Percentiles rank a stretch among this genome's conserved stretches.
These are phyloP conservation scores for Penicillium sp. DNA, from an alignment of 2,329 filamentous ascomycete species.

Conservation along the genomic window DNA sequence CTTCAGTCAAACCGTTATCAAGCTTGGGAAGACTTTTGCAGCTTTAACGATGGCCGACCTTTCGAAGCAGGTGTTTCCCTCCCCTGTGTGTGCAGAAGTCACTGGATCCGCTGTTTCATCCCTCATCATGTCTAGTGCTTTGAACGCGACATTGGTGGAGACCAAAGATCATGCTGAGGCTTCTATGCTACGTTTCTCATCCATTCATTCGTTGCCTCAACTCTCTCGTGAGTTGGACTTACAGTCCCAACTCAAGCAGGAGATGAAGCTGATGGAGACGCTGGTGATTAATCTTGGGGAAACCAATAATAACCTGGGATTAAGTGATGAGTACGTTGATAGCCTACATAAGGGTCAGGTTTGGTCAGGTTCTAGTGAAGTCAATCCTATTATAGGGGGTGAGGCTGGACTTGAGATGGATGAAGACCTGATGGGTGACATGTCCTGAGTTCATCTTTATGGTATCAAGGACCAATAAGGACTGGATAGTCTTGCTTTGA, in stretches of 20 bases:
- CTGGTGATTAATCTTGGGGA: slow-evolving; percentile 55
- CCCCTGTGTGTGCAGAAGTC: slow-evolving; percentile 25
- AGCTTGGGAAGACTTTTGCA: slow-evolving; percentile 70
- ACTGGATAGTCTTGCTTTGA: background rate
- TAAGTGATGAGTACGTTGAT: slow-evolving; percentile 61
- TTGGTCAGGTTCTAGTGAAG: slow-evolving; percentile 26
- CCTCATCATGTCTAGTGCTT: slow-evolving; percentile 52
- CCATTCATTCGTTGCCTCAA: slow-evolving; percentile 32
- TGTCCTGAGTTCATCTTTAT: slow-evolving; percentile 19
- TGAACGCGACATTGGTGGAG: slow-evolving; percentile 54
- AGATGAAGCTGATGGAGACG: slow-evolving; percentile 51
- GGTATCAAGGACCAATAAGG: too few species aligned
- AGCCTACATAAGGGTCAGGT: slow-evolving; percentile 51
- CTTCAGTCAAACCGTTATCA: slow-evolving; percentile 71
- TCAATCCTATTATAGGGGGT: slow-evolving; percentile 8
- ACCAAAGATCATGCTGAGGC: slow-evolving; percentile 37
- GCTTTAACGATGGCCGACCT: slow-evolving; percentile 58
- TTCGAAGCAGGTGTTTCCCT: slow-evolving; percentile 34
- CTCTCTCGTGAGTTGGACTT: slow-evolving; percentile 39
- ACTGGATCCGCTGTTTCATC: slow-evolving; percentile 39
- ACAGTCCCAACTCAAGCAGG: slow-evolving; percentile 47
- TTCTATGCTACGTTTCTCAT: slow-evolving; percentile 56
- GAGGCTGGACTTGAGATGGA: slow-evolving; percentile 33
- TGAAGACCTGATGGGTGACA: slow-evolving; percentile 44
- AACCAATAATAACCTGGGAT: slow-evolving; percentile 55